Base-by-base conservation (phyloP, 2,329 filamentous ascomycete species). In the Claviceps maximensis region DNA sequence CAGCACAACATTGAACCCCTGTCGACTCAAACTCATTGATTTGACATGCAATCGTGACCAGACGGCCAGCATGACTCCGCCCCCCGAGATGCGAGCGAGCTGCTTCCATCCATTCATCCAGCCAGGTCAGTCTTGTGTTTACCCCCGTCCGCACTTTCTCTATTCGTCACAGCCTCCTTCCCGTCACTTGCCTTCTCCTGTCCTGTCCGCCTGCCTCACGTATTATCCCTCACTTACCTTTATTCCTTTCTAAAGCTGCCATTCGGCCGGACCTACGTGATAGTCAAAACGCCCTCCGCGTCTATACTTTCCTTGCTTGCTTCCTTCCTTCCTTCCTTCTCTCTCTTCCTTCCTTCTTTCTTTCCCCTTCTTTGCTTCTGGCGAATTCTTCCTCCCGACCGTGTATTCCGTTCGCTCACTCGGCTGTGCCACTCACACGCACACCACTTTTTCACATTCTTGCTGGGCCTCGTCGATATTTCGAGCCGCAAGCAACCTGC, bases 391-490 rank as follows among this genome's bases (percentile, higher is more conserved):
- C 42, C 23, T 29, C 21, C 13, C 15, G 33, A 33, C 19, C 31
- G 47, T 50, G 29, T 19, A 44, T 42, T 49, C 42, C 10, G 9
- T 50, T 33, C 31, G 12, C 31, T 45, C 47, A 44, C 15, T 53
- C 9, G 36, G 17, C 25, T n/a, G 45, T 47, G 31, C 27, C 45
- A 33, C 31, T 3, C 31, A 33, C 31, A 33, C 9, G 31, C 19
- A 31, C 40, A 53, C 51, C 45, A 31, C 45, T 31, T 50, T 53
- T 53, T 31, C 45, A 51, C 52, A 50, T 54, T 54, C 44, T 54
- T 48, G 44, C 44, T 54, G 44, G 44, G 38, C 49, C 49, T 54
- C 36, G 49, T 19, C 25, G 44, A 41, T 49, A 47, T 19, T 23
- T 29, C 25, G 44, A 36, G 48, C 31, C 31, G 15, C 44, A 38